These are phyloP conservation scores for Lactifluus piperatus DNA, from an alignment of 768 basidiomycete genomes.

Conservation along the genomic window DNA sequence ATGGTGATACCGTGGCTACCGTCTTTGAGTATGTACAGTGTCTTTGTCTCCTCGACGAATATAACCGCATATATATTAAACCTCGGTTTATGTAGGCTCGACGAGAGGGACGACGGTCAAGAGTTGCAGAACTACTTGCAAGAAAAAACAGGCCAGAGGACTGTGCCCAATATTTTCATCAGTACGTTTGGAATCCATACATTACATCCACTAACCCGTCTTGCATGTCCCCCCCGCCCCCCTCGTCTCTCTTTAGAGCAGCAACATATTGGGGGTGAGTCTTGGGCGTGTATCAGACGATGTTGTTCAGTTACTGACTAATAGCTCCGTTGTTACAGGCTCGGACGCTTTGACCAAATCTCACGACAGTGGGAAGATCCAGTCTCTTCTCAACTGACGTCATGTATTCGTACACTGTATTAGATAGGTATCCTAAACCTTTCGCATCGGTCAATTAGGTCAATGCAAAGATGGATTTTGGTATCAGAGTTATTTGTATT, in stretches of 20 bases:
- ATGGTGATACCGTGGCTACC: slow-evolving; percentile 22
- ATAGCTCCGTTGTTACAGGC: neutral
- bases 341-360: neutral
- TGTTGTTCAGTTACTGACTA: neutral
- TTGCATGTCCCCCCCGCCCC: neutral
- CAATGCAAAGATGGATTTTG: neutral
- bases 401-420: neutral
- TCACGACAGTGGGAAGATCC: neutral
- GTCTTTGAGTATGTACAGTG: slow-evolving; percentile 28
- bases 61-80: neutral
- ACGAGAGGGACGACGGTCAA: slow-evolving; percentile 44
- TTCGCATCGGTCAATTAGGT: neutral
- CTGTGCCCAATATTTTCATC: slow-evolving; percentile 73
- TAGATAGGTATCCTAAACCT: neutral
- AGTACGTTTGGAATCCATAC: slow-evolving; percentile 31
- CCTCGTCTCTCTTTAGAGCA: slow-evolving; percentile 28
- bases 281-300: too few relatives aligned
- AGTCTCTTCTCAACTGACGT: neutral
- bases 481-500: too few relatives aligned
- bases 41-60: neutral
- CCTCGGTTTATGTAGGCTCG: slow-evolving; percentile 36
- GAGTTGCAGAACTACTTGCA: slow-evolving; percentile 59
- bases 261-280: slow-evolving; percentile 45
- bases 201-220: neutral
- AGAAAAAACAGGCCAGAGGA: slow-evolving; percentile 56